These are phyloP conservation scores for Fagus crenata DNA, from an alignment of 306 rosid species.

Conservation along the genomic window DNA sequence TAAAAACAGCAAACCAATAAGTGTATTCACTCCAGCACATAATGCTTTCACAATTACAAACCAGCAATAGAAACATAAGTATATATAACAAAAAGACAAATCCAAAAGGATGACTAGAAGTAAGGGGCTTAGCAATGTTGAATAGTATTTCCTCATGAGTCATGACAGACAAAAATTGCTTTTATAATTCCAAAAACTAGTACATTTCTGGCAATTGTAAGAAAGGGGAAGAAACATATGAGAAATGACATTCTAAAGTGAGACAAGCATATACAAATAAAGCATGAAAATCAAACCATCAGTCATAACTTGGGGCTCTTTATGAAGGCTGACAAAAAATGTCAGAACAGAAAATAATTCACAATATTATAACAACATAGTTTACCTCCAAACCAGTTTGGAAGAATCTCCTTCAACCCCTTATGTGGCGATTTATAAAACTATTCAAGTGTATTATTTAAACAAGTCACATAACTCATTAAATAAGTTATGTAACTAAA, in stretches of 20 bases:
- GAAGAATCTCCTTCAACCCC: no score
- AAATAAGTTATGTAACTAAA: no score
- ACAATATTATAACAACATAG: background rate
- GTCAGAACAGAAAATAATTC: background rate
- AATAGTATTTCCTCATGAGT: background rate
- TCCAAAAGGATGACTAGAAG: constrained; percentile 3
- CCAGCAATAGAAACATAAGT: background rate
- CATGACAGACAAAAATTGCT: background rate
- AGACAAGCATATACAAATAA: background rate
- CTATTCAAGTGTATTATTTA: no score
- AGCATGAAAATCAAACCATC: background rate
- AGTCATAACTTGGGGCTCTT: background rate
- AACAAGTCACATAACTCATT: no score
- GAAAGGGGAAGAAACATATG: background rate
- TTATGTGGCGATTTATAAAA: no score
- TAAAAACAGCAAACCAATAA: background rate
- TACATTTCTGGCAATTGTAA: background rate
- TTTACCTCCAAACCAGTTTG: background rate
- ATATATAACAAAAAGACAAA: constrained; percentile 3
- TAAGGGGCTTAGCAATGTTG: background rate
- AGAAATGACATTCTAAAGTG: background rate
- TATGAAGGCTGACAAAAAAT: background rate
- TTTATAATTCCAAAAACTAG: background rate
- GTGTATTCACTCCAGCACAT: background rate
- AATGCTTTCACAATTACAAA: background rate